phyloP scores from a whole-genome alignment of 495 filamentous ascomycete genomes.

The Endocarpon pusillum region DNA sequence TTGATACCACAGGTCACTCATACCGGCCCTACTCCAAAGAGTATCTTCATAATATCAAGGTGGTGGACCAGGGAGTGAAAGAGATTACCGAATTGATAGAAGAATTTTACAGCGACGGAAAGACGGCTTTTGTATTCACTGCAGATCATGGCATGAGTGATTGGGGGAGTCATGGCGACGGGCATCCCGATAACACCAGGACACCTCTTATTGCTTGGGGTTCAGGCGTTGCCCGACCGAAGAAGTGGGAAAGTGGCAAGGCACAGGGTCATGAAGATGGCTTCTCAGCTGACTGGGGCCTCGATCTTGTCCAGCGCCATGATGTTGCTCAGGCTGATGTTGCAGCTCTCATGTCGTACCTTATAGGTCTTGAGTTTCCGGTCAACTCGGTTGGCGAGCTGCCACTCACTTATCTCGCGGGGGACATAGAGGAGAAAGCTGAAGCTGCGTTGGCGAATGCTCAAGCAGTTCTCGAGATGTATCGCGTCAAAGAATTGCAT shows the following conservation, averaged over 20 bases:
- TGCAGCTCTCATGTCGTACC: conserved; percentile 89
- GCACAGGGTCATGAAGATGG: conserved; percentile 78
- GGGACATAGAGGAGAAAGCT: conserved; percentile 57
- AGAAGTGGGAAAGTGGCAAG: conserved; percentile 29
- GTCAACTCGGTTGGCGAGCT: conserved; percentile 94
- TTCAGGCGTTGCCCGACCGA: conserved; percentile 70
- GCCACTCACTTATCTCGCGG: conserved; percentile 65
- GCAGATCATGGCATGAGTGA: conserved; percentile 99
- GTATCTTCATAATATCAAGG: conserved; percentile 84
- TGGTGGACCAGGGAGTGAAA: conserved; percentile 79
- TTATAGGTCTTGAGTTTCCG: conserved; percentile 80
- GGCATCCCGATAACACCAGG: conserved; percentile 92
- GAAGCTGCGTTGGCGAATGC: conserved; percentile 76
- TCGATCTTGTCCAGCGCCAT: conserved; percentile 63
- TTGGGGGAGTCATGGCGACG: conserved; percentile 94
- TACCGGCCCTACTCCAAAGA: conserved; percentile 88
- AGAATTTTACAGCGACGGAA: conserved; percentile 78
- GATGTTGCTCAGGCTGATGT: conserved; percentile 93
- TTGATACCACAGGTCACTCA: conserved; percentile 83
- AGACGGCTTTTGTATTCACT: conserved; percentile 93
- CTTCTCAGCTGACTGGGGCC: conserved; percentile 77
- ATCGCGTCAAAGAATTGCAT: conserved; percentile 79
- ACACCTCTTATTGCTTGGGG: conserved; percentile 93
- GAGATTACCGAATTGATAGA: conserved; percentile 68
- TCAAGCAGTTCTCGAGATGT: conserved; percentile 86